Base-by-base conservation (phyloP, 225 moss, liverwort and hornwort species). In the Polytrichum formosum region DNA sequence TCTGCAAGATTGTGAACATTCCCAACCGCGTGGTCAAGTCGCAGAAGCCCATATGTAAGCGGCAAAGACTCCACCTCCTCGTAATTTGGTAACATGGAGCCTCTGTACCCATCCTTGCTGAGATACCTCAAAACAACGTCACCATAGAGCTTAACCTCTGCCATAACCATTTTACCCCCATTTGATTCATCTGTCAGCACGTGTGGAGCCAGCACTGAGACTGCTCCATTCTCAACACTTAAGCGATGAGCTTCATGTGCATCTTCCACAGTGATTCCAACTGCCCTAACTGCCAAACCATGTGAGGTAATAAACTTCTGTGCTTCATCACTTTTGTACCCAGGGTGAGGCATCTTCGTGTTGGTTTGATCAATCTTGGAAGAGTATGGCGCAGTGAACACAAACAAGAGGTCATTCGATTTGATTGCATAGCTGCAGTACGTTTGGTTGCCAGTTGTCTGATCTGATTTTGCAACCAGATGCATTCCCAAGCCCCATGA, bases 401-500 rank as follows among this genome's bases (percentile, higher is more conserved):
- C 76, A 72, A 98, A 90, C 71, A 89, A 27, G 7, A 98, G 88
- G 4, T 94, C 92, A 69, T 94, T 88, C 19, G 91, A 91, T 65
- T 84, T 92, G 61, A 91, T 80, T 21, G 83, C 91, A 64, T 98
- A 98, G 78, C 92, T 92, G 76, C 91, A 91, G 35, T 91, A 94
- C 0, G 90, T 92, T 74, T 94, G 94, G 27, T 98, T 98, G 23
- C 98, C 92, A 2, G 94, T 98, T 5, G 85, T 92, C 66, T 94
- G 98, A 64, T 98, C 98, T 29, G 92, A 94, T 67, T 94, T 94
- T 5, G 88, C 98, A 6, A 98, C 98, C 1, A 98, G 86, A 72
- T 91, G 90, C 98, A 98, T 92, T 22, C 98, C 98, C 72, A 98
- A 83, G 59, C 98, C 98, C 98, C 98, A 94, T 28, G 92, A 73